Percentiles rank a stretch among this genome's conserved stretches.
Conservation (phyloP, 495 filamentous ascomycete species). For the Aspergillus nidulans region DNA sequence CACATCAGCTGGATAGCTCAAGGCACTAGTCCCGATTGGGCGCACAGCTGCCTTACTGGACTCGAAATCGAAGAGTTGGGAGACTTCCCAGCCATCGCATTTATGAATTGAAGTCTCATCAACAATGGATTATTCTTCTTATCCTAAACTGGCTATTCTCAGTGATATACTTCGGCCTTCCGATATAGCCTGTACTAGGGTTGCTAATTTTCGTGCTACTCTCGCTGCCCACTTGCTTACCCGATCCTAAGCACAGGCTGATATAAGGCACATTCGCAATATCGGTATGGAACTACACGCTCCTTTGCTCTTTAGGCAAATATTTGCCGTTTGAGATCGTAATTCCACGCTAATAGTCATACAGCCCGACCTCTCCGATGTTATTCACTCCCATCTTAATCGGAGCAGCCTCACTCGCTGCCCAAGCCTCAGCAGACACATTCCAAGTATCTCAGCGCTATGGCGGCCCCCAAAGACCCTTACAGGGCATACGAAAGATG, state of each 20-base stretch:
- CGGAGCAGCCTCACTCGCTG: slow-evolving; percentile 7
- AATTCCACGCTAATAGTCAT: background rate
- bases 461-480: slow-evolving; percentile 17
- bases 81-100: background rate
- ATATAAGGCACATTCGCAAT: background rate
- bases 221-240: background rate
- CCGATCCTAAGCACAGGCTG: background rate
- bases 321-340: too few species aligned
- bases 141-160: background rate
- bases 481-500: slow-evolving; percentile 66
- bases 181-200: background rate
- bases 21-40: background rate
- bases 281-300: background rate
- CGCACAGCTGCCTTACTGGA: background rate
- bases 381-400: slow-evolving; percentile 8
- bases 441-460: slow-evolving; percentile 21
- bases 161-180: background rate
- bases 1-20: background rate
- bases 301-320: too few species aligned
- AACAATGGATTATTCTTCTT: background rate
- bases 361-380: slow-evolving; percentile 3
- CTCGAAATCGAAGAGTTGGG: background rate
- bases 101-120: background rate
- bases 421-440: slow-evolving; percentile 6
- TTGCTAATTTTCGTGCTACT: background rate